Conservation (phyloP, 2,329 filamentous ascomycete species). For the Coniella lustricola region DNA sequence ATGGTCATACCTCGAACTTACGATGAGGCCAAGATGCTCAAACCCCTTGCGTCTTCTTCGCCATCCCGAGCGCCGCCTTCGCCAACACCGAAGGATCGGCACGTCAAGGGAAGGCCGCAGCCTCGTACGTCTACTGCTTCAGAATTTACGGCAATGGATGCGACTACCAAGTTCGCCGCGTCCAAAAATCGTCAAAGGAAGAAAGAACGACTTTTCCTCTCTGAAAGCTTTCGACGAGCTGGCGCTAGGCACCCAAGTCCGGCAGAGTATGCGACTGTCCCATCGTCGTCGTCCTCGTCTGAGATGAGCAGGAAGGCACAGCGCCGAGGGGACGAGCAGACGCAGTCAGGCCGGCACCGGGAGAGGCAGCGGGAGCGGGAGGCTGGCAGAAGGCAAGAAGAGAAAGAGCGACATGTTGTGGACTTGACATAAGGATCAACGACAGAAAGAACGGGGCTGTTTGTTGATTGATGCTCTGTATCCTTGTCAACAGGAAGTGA, state of each 20-base stretch:
- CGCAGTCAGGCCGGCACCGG: too few relatives aligned
- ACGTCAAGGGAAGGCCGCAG: too few relatives aligned
- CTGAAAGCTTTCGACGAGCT: background rate
- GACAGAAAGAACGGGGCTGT: too few relatives aligned
- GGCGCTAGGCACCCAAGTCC: background rate
- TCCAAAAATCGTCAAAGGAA: background rate
- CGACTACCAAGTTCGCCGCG: background rate
- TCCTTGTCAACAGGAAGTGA: too few relatives aligned
- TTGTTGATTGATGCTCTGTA: too few relatives aligned
- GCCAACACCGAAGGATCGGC: background rate
- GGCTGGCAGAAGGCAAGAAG: constrained; percentile 1
- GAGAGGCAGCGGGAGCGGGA: background rate
- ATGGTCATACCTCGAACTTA: background rate
- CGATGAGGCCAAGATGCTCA: background rate
- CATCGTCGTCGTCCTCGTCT: background rate
- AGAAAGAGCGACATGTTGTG: constrained; percentile 2
- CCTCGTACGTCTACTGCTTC: too few relatives aligned
- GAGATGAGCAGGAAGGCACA: background rate
- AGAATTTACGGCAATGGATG: too few relatives aligned
- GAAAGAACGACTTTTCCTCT: background rate
- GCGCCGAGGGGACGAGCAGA: too few relatives aligned
- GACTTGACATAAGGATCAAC: too few relatives aligned
- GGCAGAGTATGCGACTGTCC: background rate
- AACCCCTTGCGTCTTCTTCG: constrained; percentile 7
- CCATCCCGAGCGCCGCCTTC: background rate